These are phyloP conservation scores for Boletus speciosus DNA, from an alignment of 768 basidiomycete genomes.

Conservation along the genomic window DNA sequence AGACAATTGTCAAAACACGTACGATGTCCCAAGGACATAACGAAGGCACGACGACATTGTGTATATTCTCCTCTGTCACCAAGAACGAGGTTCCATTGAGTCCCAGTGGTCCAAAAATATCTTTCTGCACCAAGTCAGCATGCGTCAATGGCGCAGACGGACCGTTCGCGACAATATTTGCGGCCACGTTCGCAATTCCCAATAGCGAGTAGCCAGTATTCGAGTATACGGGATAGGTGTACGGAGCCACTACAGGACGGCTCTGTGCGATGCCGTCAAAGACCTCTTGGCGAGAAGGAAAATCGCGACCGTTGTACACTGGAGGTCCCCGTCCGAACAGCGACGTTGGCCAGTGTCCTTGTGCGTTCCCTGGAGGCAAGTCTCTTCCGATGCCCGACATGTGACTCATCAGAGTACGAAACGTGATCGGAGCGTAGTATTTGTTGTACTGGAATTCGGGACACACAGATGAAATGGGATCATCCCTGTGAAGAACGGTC, in stretches of 20 bases:
- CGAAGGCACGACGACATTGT: conserved; percentile 40
- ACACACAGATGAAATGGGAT: conserved; percentile 39
- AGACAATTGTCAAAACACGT: conserved; percentile 6
- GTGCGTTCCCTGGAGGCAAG: conserved; percentile 34
- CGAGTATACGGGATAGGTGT: conserved; percentile 42
- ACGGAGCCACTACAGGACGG: conserved; percentile 42
- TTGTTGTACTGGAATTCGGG: conserved; percentile 21
- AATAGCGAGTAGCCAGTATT: conserved; percentile 36
- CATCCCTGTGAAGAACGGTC: conserved; percentile 35
- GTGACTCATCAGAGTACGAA: conserved; percentile 43
- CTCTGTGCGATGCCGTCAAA: conserved; percentile 35
- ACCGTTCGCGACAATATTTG: conserved; percentile 21
- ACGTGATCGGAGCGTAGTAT: conserved; percentile 32
- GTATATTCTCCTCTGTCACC: conserved; percentile 34
- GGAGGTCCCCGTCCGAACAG: conserved; percentile 28
- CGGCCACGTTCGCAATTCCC: conserved; percentile 36
- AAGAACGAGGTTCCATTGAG: conserved; percentile 43
- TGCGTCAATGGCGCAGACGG: conserved; percentile 30
- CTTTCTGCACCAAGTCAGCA: conserved; percentile 43
- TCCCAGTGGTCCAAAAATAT: conserved; percentile 48
- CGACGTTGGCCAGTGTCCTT: conserved; percentile 39
- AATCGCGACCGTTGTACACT: conserved; percentile 26
- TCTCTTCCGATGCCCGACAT: conserved; percentile 34
- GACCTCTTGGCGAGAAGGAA: conserved; percentile 32
- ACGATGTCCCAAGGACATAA: conserved; percentile 36